These are phyloP conservation scores for Syzygium jambos DNA, from an alignment of 345 rosid species.

Conservation along the genomic window DNA sequence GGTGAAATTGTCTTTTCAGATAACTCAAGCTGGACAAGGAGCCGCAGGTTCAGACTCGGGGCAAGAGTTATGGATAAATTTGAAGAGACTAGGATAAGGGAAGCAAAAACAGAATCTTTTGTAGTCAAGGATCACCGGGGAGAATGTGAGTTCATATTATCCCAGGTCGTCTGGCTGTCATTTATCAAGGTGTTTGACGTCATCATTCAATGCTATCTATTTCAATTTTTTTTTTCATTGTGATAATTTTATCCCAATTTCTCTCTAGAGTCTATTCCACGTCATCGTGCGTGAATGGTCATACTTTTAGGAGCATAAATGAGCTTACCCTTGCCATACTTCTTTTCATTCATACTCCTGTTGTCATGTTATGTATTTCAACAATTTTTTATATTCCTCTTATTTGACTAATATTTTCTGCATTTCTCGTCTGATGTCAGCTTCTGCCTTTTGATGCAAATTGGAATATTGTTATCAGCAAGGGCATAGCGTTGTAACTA, in stretches of 20 bases:
- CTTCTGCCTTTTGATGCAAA: neutral
- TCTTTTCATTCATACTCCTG: neutral
- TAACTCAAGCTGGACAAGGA: conserved; percentile 99
- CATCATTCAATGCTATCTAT: neutral
- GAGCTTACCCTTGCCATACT: neutral
- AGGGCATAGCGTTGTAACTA: neutral
- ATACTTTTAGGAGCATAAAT: neutral
- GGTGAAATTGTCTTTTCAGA: conserved; percentile 84
- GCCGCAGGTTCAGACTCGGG: conserved; percentile 92
- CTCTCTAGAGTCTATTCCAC: neutral
- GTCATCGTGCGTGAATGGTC: neutral
- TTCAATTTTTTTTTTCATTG: neutral
- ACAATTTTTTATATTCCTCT: neutral
- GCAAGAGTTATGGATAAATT: conserved; percentile 62
- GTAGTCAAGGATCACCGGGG: conserved; percentile 98
- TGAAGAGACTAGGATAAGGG: conserved; percentile 50
- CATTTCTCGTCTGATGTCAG: neutral
- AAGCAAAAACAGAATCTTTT: conserved; percentile 78
- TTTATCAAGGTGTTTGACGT: neutral
- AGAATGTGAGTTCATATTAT: conserved; percentile 57
- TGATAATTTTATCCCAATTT: neutral
- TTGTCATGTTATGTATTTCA: neutral
- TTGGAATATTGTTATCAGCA: neutral
- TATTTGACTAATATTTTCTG: neutral
- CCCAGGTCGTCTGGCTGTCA: neutral